Base-by-base conservation (phyloP, 495 filamentous ascomycete genomes). In the Xylaria sp. region DNA sequence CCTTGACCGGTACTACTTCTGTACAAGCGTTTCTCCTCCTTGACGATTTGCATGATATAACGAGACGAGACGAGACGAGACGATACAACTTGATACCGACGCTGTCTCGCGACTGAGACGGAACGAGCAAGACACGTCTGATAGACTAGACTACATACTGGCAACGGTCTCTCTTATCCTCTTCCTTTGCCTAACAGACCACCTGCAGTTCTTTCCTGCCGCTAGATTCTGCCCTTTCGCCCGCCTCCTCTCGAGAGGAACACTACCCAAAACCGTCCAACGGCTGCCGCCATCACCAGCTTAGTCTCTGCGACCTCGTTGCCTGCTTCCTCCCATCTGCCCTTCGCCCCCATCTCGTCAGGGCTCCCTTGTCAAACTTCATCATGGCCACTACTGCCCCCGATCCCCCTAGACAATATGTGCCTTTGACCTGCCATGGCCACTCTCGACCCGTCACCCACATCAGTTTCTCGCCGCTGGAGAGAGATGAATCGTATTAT, bases 361-460 rank as follows among this genome's bases (percentile, higher is more conserved):
- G n/a, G n/a, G n/a, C n/a, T n/a, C n/a, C n/a, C n/a, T n/a, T n/a
- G 24, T 29, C 50, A 15, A 37, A 48, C 17, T 5, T 57, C 46
- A 40, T 46, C 29, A 88, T 88, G 86, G 82, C 81, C 48, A 69
- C 48, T 48, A 1, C 61, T 12, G 31, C 68, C 46, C 72, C 82
- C 48, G 81, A 88, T 58, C 74, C 81, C 24, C 83, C 85, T 19
- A 84, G 86, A 58, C 84, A 86, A 73, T 86, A 85, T 59, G 95
- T 98, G 50, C 96, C 96, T 62, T 81, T 98, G 74, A 99, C 96
- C 62, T 99, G 96, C 83, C 97, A 98, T 81, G 96, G 96, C 64
- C 96, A 99, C 81, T 97, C 94, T 35, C 91, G 96, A 67, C 96
- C 96, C 2, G 94, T 99, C 73, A 95, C 95, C 17, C 96, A 99